Conservation (phyloP, 1,284 basidiomycete species). For the Rhodotorula sp. region DNA sequence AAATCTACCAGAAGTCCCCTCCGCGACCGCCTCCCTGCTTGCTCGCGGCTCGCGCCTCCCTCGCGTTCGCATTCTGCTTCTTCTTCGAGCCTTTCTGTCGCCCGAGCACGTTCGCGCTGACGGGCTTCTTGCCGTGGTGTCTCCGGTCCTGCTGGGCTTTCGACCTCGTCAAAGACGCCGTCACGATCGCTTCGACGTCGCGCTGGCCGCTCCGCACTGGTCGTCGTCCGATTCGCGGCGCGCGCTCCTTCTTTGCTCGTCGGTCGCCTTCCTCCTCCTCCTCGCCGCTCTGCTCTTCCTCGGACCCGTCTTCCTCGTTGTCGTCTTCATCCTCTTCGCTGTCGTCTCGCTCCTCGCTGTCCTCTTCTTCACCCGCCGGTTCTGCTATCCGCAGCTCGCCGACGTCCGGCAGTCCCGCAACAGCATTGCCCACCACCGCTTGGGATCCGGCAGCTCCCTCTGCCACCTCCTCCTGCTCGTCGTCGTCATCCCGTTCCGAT, state of each 20-base stretch:
- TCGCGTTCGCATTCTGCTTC: conserved; percentile 41
- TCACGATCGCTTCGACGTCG: conserved; percentile 36
- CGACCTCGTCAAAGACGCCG: conserved; percentile 25
- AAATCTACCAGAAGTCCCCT: conserved; percentile 1
- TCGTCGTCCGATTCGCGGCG: neutral
- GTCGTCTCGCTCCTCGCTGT: conserved; percentile 40
- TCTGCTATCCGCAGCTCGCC: neutral
- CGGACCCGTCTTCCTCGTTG: conserved; percentile 46
- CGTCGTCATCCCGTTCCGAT: conserved; percentile 49
- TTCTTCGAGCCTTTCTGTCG: conserved; percentile 45
- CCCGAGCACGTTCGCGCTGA: conserved; percentile 41
- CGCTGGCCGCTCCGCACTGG: conserved; percentile 15
- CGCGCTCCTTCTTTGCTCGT: neutral
- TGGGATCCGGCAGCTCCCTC: conserved; percentile 31
- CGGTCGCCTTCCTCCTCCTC: conserved; percentile 9
- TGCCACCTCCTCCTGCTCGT: conserved; percentile 48
- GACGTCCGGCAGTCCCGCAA: conserved; percentile 19
- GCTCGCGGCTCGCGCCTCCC: conserved; percentile 26
- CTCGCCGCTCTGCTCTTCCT: conserved; percentile 46
- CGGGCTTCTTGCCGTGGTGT: conserved; percentile 46
- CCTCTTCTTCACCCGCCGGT: conserved; percentile 47
- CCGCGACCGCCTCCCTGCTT: conserved; percentile 3
- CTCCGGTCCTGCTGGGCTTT: conserved; percentile 35
- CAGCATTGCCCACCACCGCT: conserved; percentile 52
- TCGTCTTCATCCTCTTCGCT: conserved; percentile 48